Percentiles rank a stretch among this genome's conserved stretches.
Evolutionary conservation across 768 basidiomycete species (phyloP).

Genomic region (Termitomyces sp.): DNA sequence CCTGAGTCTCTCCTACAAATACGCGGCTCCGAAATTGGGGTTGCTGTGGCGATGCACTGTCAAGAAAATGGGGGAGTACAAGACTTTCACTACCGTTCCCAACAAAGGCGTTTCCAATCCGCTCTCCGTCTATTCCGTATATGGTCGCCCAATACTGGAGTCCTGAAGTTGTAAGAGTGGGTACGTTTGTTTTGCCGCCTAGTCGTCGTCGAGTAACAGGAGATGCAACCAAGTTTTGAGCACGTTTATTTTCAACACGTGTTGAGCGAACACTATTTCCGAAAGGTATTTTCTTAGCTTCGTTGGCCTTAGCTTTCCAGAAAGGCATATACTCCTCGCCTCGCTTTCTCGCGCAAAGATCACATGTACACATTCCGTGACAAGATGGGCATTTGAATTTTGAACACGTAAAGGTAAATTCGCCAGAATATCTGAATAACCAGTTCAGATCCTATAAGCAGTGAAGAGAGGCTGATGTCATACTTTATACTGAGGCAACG

Average conservation of each 20-base stretch:
- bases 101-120: slow-evolving; percentile 21
- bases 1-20: slow-evolving; percentile 25
- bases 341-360: slow-evolving; percentile 33
- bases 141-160: slow-evolving; percentile 25
- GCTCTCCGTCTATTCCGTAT: slow-evolving; percentile 23
- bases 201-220: background rate
- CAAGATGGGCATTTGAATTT: slow-evolving; percentile 42
- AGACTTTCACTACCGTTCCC: slow-evolving; percentile 14
- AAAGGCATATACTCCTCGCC: slow-evolving; percentile 38
- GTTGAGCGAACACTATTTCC: too few species aligned
- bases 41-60: background rate
- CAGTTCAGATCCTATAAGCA: background rate
- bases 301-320: background rate
- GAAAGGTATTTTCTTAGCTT: background rate
- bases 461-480: background rate
- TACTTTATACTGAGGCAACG: slow-evolving; percentile 15
- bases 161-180: slow-evolving; percentile 5
- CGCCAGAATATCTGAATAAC: slow-evolving; percentile 11
- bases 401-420: slow-evolving; percentile 7
- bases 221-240: background rate
- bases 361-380: slow-evolving; percentile 42
- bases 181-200: slow-evolving; percentile 7
- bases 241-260: background rate
- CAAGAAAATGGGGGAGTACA: slow-evolving; percentile 12
- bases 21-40: slow-evolving; percentile 12